Evolutionary conservation across 2,329 filamentous ascomycete genomes (phyloP).

Genomic region (Lachnellula subtilissima): DNA sequence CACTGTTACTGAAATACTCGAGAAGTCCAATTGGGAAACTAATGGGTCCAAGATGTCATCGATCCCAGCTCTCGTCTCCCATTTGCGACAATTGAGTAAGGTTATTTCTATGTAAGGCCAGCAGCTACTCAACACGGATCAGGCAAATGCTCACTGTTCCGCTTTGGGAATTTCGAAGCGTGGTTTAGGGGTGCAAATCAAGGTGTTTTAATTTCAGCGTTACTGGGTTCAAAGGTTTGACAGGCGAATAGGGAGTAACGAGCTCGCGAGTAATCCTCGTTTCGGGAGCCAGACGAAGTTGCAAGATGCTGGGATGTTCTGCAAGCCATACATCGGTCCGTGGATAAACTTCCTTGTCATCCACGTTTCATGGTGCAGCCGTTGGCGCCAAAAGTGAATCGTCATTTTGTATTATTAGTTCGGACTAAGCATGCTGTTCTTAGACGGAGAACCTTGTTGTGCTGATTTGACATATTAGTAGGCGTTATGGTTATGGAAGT

Average conservation of each 20-base stretch:
- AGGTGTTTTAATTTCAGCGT: neutral
- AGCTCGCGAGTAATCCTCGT: neutral
- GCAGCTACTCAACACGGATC: neutral
- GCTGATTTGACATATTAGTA: neutral
- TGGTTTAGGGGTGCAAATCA: neutral
- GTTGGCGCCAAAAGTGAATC: neutral
- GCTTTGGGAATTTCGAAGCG: too few species aligned
- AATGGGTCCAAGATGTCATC: neutral
- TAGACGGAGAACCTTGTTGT: too few species aligned
- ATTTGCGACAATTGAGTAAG: neutral
- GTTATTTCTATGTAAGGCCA: neutral
- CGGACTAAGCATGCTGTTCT: neutral
- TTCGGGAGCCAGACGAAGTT: neutral
- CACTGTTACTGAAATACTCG: neutral
- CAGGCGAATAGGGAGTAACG: neutral
- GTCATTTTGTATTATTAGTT: neutral
- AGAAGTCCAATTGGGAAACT: neutral
- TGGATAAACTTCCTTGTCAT: neutral
- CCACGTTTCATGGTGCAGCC: neutral
- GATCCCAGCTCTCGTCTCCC: neutral
- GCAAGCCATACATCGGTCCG: too few species aligned
- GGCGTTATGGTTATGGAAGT: neutral
- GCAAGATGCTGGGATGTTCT: too few species aligned
- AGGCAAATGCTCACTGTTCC: neutral
- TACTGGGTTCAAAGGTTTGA: neutral